These are phyloP conservation scores for Fusarium nelsonii DNA, from an alignment of 2,329 filamentous ascomycete genomes.

Conservation along the genomic window DNA sequence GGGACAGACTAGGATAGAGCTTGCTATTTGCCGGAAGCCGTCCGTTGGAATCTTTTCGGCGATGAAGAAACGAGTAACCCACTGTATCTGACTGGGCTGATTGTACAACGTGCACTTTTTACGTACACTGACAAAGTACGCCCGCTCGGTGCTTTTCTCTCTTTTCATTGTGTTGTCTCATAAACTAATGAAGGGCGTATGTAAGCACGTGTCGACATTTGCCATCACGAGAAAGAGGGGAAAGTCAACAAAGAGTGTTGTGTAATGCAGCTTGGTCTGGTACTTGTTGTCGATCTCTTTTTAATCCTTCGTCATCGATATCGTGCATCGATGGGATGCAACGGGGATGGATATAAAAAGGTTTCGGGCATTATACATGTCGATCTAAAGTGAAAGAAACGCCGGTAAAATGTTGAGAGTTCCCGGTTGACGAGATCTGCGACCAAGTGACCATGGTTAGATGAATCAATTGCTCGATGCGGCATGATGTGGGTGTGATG, in stretches of 20 bases:
- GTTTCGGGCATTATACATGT: constrained; percentile 11
- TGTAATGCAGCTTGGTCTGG: constrained; percentile 11
- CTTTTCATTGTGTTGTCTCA: constrained; percentile 9
- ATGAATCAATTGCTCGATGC: constrained; percentile 29
- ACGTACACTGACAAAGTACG: constrained; percentile 33
- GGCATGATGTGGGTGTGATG: constrained; percentile 35
- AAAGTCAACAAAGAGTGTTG: constrained; percentile 12
- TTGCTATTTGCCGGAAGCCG: constrained; percentile 11
- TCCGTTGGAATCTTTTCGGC: constrained; percentile 9
- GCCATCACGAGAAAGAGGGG: constrained; percentile 29
- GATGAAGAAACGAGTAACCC: constrained; percentile 13
- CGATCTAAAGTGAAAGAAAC: constrained; percentile 32
- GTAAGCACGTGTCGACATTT: constrained; percentile 30
- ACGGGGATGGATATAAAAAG: constrained; percentile 12
- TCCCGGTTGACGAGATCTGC: constrained; percentile 40
- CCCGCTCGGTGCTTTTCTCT: constrained; percentile 24
- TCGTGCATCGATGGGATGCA: constrained; percentile 9
- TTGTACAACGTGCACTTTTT: constrained; percentile 29
- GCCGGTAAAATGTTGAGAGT: constrained; percentile 34
- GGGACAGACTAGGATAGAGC: constrained; percentile 22
- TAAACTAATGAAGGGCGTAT: not conserved
- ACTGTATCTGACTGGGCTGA: constrained; percentile 21
- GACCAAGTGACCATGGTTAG: constrained; percentile 31
- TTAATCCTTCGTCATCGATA: constrained; percentile 33
- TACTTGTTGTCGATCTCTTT: constrained; percentile 27